A percentile compares a stretch with the other conserved stretches of the same genome.
Evolutionary conservation across 352 stramenopile genomes (phyloP).

Genomic region (Phytophthora tentaculata): DNA sequence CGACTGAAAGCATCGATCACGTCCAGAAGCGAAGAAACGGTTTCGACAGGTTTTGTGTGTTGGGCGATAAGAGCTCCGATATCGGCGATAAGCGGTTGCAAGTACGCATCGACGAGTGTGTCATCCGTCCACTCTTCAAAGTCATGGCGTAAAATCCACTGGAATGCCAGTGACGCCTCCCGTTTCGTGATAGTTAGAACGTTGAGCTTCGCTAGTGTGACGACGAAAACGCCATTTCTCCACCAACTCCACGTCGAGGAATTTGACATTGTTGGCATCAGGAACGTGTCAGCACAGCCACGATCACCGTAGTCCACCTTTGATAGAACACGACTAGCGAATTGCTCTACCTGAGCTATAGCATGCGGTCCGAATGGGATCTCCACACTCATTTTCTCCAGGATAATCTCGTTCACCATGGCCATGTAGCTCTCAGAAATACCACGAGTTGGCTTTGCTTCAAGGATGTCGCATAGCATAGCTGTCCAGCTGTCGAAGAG

Average conservation of each 20-base stretch:
- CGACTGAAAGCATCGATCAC: slow-evolving; percentile 38
- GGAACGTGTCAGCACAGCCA: slow-evolving; percentile 17
- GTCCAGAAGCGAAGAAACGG: slow-evolving; percentile 40
- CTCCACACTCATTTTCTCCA: slow-evolving; percentile 27
- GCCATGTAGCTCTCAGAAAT: slow-evolving; percentile 22
- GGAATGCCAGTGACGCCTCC: slow-evolving; percentile 33
- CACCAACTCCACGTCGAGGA: slow-evolving; percentile 42
- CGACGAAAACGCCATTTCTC: slow-evolving; percentile 37
- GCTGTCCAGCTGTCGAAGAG: slow-evolving; percentile 40
- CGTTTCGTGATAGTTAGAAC: slow-evolving; percentile 27
- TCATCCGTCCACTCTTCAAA: slow-evolving; percentile 40
- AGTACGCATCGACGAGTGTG: slow-evolving; percentile 13
- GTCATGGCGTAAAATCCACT: slow-evolving; percentile 45
- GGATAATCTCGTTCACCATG: slow-evolving; percentile 29
- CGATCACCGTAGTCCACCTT: slow-evolving; percentile 32
- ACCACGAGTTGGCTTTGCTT: slow-evolving; percentile 4
- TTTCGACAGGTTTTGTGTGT: slow-evolving; percentile 28
- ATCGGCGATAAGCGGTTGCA: slow-evolving; percentile 30
- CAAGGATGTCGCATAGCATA: slow-evolving; percentile 31
- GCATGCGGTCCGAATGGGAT: slow-evolving; percentile 30
- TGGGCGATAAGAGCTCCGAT: slow-evolving; percentile 31
- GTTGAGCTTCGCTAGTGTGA: slow-evolving; percentile 27
- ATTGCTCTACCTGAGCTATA: slow-evolving; percentile 29
- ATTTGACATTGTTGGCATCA: slow-evolving; percentile 9
- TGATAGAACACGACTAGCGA: slow-evolving; percentile 34